A percentile compares a stretch with the other conserved stretches of the same genome.
Conservation (phyloP, 148 eudicot genomes). For the Rhododendron ferrugineum region DNA sequence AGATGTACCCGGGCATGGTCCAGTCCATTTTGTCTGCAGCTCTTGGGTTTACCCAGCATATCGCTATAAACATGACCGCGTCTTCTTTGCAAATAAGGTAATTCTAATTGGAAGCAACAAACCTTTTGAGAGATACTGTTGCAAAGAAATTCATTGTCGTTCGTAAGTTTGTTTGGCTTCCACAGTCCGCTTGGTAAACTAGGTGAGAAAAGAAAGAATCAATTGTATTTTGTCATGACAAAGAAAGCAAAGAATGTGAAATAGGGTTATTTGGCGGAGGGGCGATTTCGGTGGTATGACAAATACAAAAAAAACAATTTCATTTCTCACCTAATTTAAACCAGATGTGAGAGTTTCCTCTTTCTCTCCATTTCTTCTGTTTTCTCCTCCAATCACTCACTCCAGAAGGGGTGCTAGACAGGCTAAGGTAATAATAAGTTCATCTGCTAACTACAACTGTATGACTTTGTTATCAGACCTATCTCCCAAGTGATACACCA, state of each 20-base stretch:
- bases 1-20: constrained; percentile 61
- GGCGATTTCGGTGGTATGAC: not conserved
- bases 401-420: not conserved
- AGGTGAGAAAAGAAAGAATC: not conserved
- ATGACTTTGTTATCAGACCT: constrained; percentile 37
- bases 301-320: not conserved
- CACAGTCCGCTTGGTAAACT: not conserved
- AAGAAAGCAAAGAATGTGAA: not conserved
- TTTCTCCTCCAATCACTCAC: not conserved
- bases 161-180: not conserved
- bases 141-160: not conserved
- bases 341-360: not conserved
- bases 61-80: constrained; percentile 58
- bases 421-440: not conserved
- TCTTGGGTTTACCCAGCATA: constrained; percentile 85
- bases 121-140: not conserved
- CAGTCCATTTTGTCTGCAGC: constrained; percentile 60
- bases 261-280: not conserved
- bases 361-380: not conserved
- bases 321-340: not conserved
- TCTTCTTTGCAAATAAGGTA: constrained; percentile 92
- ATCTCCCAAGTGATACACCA: constrained; percentile 69
- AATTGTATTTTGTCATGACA: not conserved
- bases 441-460: not conserved
- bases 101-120: not conserved